Evolutionary conservation across 306 rosid genomes (phyloP).

Genomic region (Castanopsis chinensis): DNA sequence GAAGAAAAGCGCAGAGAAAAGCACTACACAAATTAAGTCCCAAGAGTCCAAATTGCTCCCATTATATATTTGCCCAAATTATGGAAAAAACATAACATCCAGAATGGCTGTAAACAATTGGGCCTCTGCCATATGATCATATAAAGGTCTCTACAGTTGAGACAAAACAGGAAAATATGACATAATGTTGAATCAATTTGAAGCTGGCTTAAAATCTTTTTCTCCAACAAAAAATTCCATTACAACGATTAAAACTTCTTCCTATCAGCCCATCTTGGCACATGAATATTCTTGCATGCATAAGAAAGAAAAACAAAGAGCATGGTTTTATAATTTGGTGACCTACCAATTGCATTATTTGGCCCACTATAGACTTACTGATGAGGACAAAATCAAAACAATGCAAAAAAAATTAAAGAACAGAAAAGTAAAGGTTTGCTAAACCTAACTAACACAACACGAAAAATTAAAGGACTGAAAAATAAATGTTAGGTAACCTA

Average conservation of each 20-base stretch:
- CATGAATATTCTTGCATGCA: background rate
- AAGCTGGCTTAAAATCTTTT: background rate
- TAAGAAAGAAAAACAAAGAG: background rate
- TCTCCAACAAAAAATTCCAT: background rate
- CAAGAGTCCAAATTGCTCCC: background rate
- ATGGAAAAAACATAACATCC: conserved; percentile 8
- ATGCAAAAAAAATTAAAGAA: no score
- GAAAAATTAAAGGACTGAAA: no score
- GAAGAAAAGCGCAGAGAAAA: background rate
- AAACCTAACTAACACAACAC: no score
- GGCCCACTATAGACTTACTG: background rate
- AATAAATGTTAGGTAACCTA: no score
- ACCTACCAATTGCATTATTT: background rate
- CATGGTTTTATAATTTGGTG: background rate
- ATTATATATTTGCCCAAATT: background rate
- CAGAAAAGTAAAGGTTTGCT: no score
- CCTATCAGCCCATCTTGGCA: background rate
- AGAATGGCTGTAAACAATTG: conserved; percentile 12
- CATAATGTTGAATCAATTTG: background rate
- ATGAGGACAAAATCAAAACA: no score
- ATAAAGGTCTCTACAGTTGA: background rate
- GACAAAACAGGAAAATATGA: background rate
- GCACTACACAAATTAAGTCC: background rate
- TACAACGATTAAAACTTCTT: background rate
- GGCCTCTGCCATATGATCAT: background rate